These are phyloP conservation scores for Sphaerulina musiva DNA, from an alignment of 2,329 filamentous ascomycete species.

Conservation along the genomic window DNA sequence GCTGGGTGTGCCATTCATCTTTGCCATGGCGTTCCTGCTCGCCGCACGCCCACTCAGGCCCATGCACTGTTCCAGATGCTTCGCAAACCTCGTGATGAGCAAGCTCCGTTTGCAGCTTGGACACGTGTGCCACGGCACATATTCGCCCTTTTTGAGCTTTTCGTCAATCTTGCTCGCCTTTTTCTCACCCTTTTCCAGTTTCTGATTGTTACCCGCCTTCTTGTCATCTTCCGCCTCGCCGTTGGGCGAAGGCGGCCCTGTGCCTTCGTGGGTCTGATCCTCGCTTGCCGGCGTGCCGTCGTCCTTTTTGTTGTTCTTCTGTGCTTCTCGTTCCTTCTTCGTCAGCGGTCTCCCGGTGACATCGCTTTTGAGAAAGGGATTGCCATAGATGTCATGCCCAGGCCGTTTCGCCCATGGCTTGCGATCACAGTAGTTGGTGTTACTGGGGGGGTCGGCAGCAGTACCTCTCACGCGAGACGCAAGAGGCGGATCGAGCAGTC, in stretches of 20 bases:
- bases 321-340: constrained; percentile 68
- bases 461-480: constrained; percentile 37
- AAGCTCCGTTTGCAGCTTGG: constrained; percentile 56
- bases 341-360: constrained; percentile 50
- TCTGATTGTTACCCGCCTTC: constrained; percentile 23
- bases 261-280: constrained; percentile 35
- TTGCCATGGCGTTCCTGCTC: constrained; percentile 45
- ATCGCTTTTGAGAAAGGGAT: constrained; percentile 69
- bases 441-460: constrained; percentile 36
- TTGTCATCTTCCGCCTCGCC: constrained; percentile 26
- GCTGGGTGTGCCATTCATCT: constrained; percentile 33
- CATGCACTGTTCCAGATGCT: constrained; percentile 56
- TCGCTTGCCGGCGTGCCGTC: constrained; percentile 42
- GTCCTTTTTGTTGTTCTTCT: constrained; percentile 39
- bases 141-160: constrained; percentile 46
- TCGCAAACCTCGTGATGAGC: constrained; percentile 55
- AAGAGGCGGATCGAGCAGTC: constrained; percentile 63
- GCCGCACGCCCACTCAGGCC: constrained; percentile 51
- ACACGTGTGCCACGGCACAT: constrained; percentile 51
- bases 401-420: constrained; percentile 70
- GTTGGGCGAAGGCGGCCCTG: constrained; percentile 31
- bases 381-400: constrained; percentile 74
- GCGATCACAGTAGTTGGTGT: constrained; percentile 65
- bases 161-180: constrained; percentile 37
- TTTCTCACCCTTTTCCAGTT: constrained; percentile 43